Evolutionary conservation across 2,329 filamentous ascomycete species (phyloP).

Genomic region (Neofusicoccum kwambonambiense): DNA sequence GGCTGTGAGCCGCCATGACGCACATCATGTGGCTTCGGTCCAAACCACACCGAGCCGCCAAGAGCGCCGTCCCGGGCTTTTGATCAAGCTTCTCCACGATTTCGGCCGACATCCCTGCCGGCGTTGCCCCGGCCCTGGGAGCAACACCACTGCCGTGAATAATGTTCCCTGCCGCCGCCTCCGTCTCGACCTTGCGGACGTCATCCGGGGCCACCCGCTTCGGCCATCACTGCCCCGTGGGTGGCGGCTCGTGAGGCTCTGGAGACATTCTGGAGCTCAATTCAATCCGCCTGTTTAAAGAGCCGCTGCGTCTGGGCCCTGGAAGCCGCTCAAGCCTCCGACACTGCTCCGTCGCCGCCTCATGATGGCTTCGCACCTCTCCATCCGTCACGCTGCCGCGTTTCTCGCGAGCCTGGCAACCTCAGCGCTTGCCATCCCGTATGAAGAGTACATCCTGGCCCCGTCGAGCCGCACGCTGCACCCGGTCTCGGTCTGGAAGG

Average conservation of each 20-base stretch:
- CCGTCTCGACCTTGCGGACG: neutral
- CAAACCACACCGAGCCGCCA: conserved; percentile 9
- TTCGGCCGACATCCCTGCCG: neutral
- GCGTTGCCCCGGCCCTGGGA: neutral
- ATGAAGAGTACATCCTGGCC: conserved; percentile 44
- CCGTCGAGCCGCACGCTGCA: conserved; percentile 38
- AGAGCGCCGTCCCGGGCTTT: neutral
- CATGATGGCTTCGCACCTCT: neutral
- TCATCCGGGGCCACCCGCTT: neutral
- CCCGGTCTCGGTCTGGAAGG: conserved; percentile 38
- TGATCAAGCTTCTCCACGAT: conserved; percentile 11
- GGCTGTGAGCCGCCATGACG: neutral
- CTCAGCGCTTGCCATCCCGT: conserved; percentile 25
- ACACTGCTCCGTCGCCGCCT: neutral
- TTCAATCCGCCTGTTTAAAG: neutral
- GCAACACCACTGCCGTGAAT: neutral
- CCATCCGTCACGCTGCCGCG: neutral
- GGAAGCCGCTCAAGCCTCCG: neutral
- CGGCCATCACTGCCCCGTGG: conserved; percentile 4
- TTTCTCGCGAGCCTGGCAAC: neutral
- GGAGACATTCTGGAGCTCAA: neutral
- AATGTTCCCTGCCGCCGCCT: neutral
- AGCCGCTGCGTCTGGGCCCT: neutral
- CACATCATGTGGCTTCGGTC: conserved; percentile 5
- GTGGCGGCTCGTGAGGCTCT: conserved; percentile 6